Evolutionary conservation across 2,329 filamentous ascomycete genomes (phyloP), one percentile per base, ranked within the genome.

Genomic region (Trichoderma sp.): DNA sequence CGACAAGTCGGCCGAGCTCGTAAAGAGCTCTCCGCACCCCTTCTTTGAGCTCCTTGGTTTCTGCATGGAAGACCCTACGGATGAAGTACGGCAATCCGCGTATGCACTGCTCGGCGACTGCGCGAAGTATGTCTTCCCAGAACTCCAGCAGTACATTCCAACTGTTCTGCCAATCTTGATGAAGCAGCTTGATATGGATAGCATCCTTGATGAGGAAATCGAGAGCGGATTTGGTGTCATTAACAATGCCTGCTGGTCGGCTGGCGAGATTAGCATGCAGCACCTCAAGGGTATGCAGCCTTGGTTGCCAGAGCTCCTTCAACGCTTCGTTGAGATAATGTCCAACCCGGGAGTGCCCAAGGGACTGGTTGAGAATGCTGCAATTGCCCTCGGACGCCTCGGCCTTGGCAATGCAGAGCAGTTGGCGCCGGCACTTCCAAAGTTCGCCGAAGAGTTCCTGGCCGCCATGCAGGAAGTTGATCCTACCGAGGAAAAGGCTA

Each of bases 201-300:
- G 86, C 70, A 88, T 94, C 65, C 82, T 90, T 20, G 92, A 95
- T 73, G 93, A 97, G 76, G 92, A 94, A 73, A 90, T 94, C 61
- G 93, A 97, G 74, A 92, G 89, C 20, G 91, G 91, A 15, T 98
- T 97, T 80, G 94, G 94, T 73, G 95, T 98, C 34, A 91, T 98
- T 72, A 99, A 98, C 87, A 99, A 99, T 79, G 95, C 96, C 26
- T 98, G 95, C 83, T 99, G 96, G 96, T 97, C 95, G 7, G 91
- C 91, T 28, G 96, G 96, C 55, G 96, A 99, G 84, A 96, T 98
- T 73, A 90, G 94, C 17, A 90, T 97, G 81, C 91, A 93, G 73
- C 87, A 93, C 79, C 89, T 91, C 75, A 89, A 91, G 73, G 89
- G 87, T 68, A 93, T 98, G 89, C 87, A 87, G 1, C 92, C 91